These are phyloP conservation scores for Alternaria longipes DNA, from an alignment of 2,329 filamentous ascomycete species.

Conservation along the genomic window DNA sequence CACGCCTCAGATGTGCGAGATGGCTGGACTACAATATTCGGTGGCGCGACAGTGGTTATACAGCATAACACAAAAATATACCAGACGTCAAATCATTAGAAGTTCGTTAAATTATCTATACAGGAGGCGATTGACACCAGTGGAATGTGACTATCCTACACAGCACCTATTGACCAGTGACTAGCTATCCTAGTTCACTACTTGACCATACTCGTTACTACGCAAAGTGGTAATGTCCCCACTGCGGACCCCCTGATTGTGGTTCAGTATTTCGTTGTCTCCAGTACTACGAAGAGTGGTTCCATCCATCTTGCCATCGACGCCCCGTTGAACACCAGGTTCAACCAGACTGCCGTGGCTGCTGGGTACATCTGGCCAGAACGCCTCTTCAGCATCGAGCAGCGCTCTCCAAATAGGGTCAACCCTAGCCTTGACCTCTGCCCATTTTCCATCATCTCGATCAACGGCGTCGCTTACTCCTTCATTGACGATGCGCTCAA, in stretches of 20 bases:
- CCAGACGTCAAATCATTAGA: not conserved
- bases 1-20: not conserved
- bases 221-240: slow-evolving; percentile 3
- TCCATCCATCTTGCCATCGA: slow-evolving; percentile 17
- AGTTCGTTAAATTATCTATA: not conserved
- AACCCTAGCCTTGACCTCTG: slow-evolving; percentile 33
- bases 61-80: not conserved
- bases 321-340: slow-evolving; percentile 8
- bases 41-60: not conserved
- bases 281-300: slow-evolving; percentile 14
- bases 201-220: slow-evolving; percentile 4
- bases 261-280: slow-evolving; percentile 4
- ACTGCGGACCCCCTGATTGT: slow-evolving; percentile 6
- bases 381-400: slow-evolving; percentile 46
- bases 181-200: not conserved
- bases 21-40: not conserved
- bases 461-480: slow-evolving; percentile 34
- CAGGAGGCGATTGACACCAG: not conserved
- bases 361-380: slow-evolving; percentile 40
- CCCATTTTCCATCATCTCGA: slow-evolving; percentile 30
- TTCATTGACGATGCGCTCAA: slow-evolving; percentile 66
- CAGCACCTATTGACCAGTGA: not conserved
- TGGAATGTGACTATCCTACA: not conserved
- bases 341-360: slow-evolving; percentile 10
- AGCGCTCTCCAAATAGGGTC: slow-evolving; percentile 37